Conservation (phyloP, 108 stramenopile genomes). For the Asterionellopsis glacialis region DNA sequence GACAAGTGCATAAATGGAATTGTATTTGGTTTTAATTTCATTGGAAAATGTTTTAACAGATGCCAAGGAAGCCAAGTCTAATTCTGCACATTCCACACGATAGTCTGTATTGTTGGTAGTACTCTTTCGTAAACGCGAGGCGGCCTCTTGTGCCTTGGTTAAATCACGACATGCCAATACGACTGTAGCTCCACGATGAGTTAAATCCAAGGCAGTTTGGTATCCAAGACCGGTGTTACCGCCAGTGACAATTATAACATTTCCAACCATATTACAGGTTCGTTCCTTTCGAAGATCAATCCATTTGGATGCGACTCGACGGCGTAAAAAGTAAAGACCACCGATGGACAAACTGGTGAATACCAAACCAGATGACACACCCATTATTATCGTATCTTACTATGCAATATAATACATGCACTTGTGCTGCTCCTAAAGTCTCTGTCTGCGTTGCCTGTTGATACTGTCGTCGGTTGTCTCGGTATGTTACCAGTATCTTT, state of each 20-base stretch:
- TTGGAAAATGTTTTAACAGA: not conserved
- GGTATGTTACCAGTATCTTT: too few species aligned
- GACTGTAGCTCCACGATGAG: constrained; percentile 11
- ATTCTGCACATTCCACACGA: constrained; percentile 1
- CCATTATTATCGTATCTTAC: too few species aligned
- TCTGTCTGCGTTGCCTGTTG: too few species aligned
- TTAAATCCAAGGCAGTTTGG: constrained; percentile 29
- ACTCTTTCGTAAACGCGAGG: not conserved
- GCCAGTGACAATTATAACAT: constrained; percentile 27
- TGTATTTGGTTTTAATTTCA: not conserved
- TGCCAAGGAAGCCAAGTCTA: constrained; percentile 3
- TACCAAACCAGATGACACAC: too few species aligned
- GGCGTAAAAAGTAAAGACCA: too few species aligned
- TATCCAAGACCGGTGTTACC: constrained; percentile 35
- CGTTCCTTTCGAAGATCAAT: too few species aligned
- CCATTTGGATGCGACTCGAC: too few species aligned
- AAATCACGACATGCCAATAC: constrained; percentile 32
- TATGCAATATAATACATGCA: too few species aligned
- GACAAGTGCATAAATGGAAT: constrained; percentile 37
- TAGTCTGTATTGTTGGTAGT: constrained; percentile 16
- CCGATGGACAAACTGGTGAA: too few species aligned
- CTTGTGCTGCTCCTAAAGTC: too few species aligned
- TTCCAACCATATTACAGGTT: too few species aligned
- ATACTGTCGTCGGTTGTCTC: too few species aligned
- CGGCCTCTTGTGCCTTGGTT: constrained; percentile 8